phyloP scores from a whole-genome alignment of 73 alveolate species.

The Tetrahymena borealis region DNA sequence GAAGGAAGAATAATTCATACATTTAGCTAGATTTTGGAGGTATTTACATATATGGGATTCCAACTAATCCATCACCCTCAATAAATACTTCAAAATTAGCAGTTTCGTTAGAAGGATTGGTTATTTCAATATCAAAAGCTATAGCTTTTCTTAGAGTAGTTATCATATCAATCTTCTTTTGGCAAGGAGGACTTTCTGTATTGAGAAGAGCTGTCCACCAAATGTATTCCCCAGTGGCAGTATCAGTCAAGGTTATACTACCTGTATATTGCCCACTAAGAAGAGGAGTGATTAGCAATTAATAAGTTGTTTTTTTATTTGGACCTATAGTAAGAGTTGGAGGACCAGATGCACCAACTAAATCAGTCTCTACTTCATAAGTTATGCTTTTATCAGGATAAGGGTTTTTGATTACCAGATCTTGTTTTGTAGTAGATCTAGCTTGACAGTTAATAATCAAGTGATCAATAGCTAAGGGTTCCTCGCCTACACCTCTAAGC shows the following conservation, averaged over 20 bases:
- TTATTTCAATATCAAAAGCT: slow-evolving; percentile 79
- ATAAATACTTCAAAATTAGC: slow-evolving; percentile 86
- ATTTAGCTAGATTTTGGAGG: slow-evolving; percentile 71
- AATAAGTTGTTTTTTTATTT: slow-evolving; percentile 47
- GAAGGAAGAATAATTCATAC: slow-evolving; percentile 85
- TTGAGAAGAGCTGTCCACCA: slow-evolving; percentile 95
- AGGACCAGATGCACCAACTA: slow-evolving; percentile 85
- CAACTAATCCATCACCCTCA: slow-evolving; percentile 87
- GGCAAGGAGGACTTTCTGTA: slow-evolving; percentile 87
- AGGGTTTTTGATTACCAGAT: slow-evolving; percentile 46
- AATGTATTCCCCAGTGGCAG: slow-evolving; percentile 77
- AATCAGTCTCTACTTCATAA: slow-evolving; percentile 92
- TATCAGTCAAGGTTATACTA: slow-evolving; percentile 85
- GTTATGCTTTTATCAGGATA: slow-evolving; percentile 64
- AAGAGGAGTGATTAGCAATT: slow-evolving; percentile 83
- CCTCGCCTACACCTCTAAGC: slow-evolving; percentile 94
- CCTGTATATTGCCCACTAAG: slow-evolving; percentile 94
- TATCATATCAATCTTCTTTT: slow-evolving; percentile 72
- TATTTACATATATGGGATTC: slow-evolving; percentile 72
- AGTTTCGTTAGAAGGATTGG: slow-evolving; percentile 83
- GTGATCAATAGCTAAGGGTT: slow-evolving; percentile 94
- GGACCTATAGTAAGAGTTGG: slow-evolving; percentile 32
- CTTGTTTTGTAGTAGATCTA: slow-evolving; percentile 70
- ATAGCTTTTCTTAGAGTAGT: slow-evolving; percentile 85
- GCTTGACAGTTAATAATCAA: slow-evolving; percentile 87